Conservation (phyloP, 2,329 filamentous ascomycete genomes). For the Penicillium rolfsii region DNA sequence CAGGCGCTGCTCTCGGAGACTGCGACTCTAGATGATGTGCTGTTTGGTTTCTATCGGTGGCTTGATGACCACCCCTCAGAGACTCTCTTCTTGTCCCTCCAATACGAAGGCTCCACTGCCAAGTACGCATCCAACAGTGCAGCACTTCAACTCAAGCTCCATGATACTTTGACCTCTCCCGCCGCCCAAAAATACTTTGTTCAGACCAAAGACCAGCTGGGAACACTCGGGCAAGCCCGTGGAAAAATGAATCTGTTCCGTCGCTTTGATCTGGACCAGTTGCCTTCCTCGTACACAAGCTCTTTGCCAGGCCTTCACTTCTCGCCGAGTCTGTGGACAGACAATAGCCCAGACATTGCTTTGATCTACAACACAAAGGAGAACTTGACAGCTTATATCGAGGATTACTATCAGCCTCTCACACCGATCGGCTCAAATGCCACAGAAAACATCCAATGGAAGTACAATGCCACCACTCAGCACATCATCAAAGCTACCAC, state of each 20-base stretch:
- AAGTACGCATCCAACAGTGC: constrained; percentile 37
- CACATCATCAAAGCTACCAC: constrained; percentile 47
- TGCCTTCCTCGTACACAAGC: constrained; percentile 41
- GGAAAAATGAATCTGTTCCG: constrained; percentile 50
- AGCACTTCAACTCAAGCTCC: constrained; percentile 44
- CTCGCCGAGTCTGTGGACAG: constrained; percentile 49
- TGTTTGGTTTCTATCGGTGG: constrained; percentile 56
- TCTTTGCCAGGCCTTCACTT: constrained; percentile 54
- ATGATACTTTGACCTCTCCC: constrained; percentile 43
- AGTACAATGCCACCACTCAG: constrained; percentile 49
- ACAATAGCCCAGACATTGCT: constrained; percentile 47
- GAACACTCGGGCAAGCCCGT: constrained; percentile 41
- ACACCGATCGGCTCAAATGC: constrained; percentile 37
- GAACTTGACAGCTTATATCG: constrained; percentile 51
- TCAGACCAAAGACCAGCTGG: constrained; percentile 41
- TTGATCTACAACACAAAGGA: constrained; percentile 48
- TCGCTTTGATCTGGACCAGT: constrained; percentile 50
- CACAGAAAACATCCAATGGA: constrained; percentile 47
- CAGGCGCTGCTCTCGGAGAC: constrained; percentile 50
- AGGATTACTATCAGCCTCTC: constrained; percentile 54
- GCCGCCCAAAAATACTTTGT: constrained; percentile 48
- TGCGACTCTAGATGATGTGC: constrained; percentile 50
- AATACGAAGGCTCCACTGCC: constrained; percentile 47
- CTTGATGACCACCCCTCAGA: constrained; percentile 53
- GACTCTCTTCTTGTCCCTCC: constrained; percentile 52